These are phyloP conservation scores for Cutaneotrichosporon sp. DNA, from an alignment of 1,284 basidiomycete genomes.

Conservation along the genomic window DNA sequence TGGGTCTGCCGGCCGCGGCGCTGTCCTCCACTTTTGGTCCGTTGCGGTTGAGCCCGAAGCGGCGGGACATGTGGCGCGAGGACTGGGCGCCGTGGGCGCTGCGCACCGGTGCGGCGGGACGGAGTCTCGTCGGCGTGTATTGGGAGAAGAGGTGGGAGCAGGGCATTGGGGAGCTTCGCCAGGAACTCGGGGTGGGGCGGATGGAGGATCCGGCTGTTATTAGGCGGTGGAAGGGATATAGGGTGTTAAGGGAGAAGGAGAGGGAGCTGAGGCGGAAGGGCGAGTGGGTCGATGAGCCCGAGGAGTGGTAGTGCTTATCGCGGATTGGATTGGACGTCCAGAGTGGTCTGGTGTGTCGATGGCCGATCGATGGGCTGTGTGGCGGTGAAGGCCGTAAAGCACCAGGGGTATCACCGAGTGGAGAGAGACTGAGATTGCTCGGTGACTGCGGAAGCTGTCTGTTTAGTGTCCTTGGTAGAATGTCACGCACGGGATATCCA, in stretches of 20 bases:
- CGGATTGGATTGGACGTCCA: too few species aligned
- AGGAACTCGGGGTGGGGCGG: conserved; percentile 64
- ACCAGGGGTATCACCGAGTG: too few species aligned
- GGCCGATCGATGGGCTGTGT: too few species aligned
- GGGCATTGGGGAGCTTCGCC: conserved; percentile 70
- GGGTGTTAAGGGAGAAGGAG: conserved; percentile 45
- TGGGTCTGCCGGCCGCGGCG: conserved; percentile 81
- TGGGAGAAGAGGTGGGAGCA: conserved; percentile 95
- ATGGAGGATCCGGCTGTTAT: conserved; percentile 36
- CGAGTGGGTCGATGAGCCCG: conserved; percentile 48
- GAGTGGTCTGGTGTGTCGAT: too few species aligned
- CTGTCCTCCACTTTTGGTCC: conserved; percentile 72
- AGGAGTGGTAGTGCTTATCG: conserved; percentile 45
- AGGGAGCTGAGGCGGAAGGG: conserved; percentile 39
- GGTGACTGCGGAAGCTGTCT: too few species aligned
- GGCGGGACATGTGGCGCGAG: conserved; percentile 36
- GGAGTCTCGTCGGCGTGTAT: conserved; percentile 80
- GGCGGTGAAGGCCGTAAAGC: too few species aligned
- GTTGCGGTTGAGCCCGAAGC: conserved; percentile 36
- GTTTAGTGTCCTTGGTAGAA: too few species aligned
- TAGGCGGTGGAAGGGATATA: conserved; percentile 48
- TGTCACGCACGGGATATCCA: too few species aligned
- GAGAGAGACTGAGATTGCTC: too few species aligned
- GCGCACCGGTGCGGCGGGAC: conserved; percentile 65
- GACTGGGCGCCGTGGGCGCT: conserved; percentile 91